Evolutionary conservation across 495 filamentous ascomycete species (phyloP).

Genomic region (Talaromyces nanjingensis): DNA sequence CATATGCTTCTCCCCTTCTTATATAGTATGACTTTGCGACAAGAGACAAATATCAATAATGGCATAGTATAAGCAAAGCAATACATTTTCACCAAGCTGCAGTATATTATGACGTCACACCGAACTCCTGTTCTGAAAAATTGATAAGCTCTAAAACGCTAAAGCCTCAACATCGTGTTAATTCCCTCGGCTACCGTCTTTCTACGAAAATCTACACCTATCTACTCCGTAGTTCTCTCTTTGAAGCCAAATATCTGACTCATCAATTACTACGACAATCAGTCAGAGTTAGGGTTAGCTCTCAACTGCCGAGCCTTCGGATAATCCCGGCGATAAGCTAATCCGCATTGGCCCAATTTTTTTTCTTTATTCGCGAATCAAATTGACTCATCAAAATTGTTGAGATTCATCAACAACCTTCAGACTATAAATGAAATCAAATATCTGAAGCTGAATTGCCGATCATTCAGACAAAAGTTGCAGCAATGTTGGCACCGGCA

Average conservation of each 20-base stretch:
- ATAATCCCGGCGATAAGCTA: neutral
- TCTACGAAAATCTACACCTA: neutral
- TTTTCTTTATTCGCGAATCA: constrained; percentile 1
- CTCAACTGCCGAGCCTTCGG: neutral
- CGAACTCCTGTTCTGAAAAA: neutral
- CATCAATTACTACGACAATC: neutral
- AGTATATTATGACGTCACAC: neutral
- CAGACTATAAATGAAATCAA: neutral
- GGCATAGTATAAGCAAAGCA: too few species aligned
- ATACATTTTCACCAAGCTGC: neutral
- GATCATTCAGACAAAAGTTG: neutral
- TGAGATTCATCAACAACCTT: neutral
- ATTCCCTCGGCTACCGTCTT: neutral
- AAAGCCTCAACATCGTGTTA: neutral
- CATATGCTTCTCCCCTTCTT: neutral
- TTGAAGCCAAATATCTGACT: neutral
- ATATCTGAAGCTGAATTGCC: neutral
- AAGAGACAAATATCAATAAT: too few species aligned
- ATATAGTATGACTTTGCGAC: neutral
- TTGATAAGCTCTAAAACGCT: neutral
- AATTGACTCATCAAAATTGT: neutral
- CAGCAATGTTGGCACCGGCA: constrained; percentile 1
- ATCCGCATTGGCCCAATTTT: neutral
- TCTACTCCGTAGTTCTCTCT: neutral
- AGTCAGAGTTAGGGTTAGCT: neutral